A percentile compares a stretch with the other conserved stretches of the same genome.
Conservation (phyloP, 768 basidiomycete genomes). For the Polyporus arcularius region DNA sequence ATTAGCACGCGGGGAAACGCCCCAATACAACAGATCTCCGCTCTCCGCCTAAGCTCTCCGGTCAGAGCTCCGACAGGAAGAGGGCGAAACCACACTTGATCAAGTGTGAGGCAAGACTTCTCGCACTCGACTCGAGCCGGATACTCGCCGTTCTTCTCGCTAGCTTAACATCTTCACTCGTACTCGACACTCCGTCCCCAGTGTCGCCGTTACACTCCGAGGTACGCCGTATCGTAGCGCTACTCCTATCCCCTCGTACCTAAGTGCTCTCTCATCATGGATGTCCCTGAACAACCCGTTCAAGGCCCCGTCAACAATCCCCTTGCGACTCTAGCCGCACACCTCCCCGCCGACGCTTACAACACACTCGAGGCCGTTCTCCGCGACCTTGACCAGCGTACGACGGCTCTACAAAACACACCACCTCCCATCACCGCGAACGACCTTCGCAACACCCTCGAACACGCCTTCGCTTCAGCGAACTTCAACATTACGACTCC, state of each 20-base stretch:
- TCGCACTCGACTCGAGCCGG: neutral
- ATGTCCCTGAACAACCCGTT: neutral
- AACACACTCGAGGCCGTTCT: neutral
- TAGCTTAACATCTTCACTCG: neutral
- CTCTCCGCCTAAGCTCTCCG: neutral
- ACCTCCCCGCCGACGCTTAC: neutral
- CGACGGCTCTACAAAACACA: neutral
- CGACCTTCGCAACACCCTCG: neutral
- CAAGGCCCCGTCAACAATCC: neutral
- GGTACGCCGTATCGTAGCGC: constrained; percentile 5
- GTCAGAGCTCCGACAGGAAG: neutral
- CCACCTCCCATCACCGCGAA: neutral
- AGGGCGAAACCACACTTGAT: constrained; percentile 7
- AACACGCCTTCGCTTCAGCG: neutral
- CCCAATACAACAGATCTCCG: neutral
- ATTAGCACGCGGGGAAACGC: too few species aligned
- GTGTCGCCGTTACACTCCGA: neutral
- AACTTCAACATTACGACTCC: neutral
- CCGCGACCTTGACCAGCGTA: neutral
- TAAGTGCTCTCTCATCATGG: neutral
- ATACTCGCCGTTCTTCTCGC: neutral
- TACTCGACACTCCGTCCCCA: neutral
- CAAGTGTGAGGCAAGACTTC: constrained; percentile 6
- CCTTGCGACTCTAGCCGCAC: neutral
- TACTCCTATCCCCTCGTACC: neutral